These are phyloP conservation scores for Beauveria pseudobassiana DNA, from an alignment of 2,329 filamentous ascomycete genomes.

Conservation along the genomic window DNA sequence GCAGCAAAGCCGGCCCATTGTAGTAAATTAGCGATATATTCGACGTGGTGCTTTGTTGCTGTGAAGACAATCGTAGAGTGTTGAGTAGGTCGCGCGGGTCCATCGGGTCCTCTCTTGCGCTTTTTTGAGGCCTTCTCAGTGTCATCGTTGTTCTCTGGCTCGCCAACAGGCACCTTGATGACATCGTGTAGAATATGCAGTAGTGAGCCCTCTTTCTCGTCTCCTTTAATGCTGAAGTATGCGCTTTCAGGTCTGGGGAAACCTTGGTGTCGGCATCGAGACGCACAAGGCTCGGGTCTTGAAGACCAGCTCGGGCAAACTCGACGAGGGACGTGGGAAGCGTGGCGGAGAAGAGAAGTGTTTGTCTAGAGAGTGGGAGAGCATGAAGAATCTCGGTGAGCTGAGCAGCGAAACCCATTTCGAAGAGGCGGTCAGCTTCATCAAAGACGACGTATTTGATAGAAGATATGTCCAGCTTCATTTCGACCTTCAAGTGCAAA, in stretches of 20 bases:
- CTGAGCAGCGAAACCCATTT: conserved; percentile 96
- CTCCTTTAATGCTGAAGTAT: conserved; percentile 88
- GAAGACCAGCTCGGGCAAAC: conserved; percentile 85
- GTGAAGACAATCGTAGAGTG: conserved; percentile 94
- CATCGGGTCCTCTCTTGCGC: conserved; percentile 55
- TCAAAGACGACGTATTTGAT: conserved; percentile 95
- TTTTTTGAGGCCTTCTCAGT: conserved; percentile 54
- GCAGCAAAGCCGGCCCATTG: conserved; percentile 75
- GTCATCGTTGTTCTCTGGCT: conserved; percentile 44
- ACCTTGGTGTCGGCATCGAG: conserved; percentile 93
- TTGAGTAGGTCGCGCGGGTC: conserved; percentile 62
- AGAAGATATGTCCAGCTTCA: conserved; percentile 84
- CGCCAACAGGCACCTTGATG: conserved; percentile 77
- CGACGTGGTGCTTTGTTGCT: conserved; percentile 94
- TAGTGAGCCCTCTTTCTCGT: conserved; percentile 88
- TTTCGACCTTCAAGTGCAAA: conserved; percentile 93
- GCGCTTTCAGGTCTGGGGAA: conserved; percentile 90
- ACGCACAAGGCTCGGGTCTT: conserved; percentile 85
- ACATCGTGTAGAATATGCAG: conserved; percentile 84
- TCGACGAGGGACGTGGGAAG: conserved; percentile 91
- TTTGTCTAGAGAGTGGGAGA: conserved; percentile 77
- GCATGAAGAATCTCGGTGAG: conserved; percentile 88
- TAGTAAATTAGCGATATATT: conserved; percentile 82
- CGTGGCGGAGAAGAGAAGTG: conserved; percentile 89
- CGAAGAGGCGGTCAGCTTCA: conserved; percentile 92